These are phyloP conservation scores for Phytophthora sp. DNA, from an alignment of 352 stramenopile genomes.

Conservation along the genomic window DNA sequence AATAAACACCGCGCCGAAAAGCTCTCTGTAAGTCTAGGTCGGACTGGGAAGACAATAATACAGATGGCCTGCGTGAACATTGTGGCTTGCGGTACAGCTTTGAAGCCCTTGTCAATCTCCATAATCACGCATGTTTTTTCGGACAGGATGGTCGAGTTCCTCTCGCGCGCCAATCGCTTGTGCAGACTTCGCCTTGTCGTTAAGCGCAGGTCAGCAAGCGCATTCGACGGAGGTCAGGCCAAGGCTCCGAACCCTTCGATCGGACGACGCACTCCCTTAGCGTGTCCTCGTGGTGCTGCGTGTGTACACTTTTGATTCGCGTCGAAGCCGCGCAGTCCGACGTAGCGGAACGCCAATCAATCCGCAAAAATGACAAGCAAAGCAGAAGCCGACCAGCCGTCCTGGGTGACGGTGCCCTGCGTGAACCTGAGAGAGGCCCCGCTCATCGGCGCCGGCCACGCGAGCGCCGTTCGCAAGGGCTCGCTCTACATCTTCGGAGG, in stretches of 20 bases:
- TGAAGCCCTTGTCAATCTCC: not conserved
- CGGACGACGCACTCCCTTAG: constrained; percentile 21
- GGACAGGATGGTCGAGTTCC: constrained; percentile 11
- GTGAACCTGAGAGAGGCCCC: constrained; percentile 78
- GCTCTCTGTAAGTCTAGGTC: not conserved
- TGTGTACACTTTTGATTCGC: constrained; percentile 27
- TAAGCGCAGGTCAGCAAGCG: constrained; percentile 12
- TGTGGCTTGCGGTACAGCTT: no score
- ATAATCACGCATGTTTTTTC: constrained; percentile 16
- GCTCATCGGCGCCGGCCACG: constrained; percentile 92
- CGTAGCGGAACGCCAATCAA: constrained; percentile 5
- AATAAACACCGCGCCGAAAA: not conserved
- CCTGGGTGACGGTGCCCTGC: constrained; percentile 74
- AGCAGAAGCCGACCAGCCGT: constrained; percentile 42
- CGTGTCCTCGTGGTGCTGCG: constrained; percentile 16
- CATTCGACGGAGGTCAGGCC: constrained; percentile 22
- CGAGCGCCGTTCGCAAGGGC: constrained; percentile 88
- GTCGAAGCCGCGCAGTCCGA: constrained; percentile 19
- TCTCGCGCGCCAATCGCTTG: constrained; percentile 16
- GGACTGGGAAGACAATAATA: not conserved
- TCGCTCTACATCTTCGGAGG: constrained; percentile 94
- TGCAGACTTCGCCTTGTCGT: constrained; percentile 16
- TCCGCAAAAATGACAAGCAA: constrained; percentile 31
- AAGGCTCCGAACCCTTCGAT: constrained; percentile 30
- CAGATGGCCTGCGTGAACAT: constrained; percentile 12